Base-by-base conservation (phyloP, 345 rosid genomes). In the Ceriops decandra region DNA sequence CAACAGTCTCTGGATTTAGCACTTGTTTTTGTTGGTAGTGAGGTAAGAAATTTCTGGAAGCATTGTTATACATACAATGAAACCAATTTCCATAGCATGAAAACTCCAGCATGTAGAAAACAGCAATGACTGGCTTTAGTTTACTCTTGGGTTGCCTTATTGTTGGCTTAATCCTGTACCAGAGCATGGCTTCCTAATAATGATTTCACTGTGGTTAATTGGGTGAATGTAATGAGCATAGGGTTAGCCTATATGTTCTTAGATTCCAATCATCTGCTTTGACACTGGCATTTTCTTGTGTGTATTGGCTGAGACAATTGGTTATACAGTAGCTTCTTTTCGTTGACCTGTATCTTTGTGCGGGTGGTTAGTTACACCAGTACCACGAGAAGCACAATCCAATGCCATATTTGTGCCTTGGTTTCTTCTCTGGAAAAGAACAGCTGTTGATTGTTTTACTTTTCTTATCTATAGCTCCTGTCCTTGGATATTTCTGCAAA, bases 11-110 rank as follows among this genome's bases (percentile, higher is more conserved):
- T 84, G 74, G 97, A 88, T 74, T 78, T 92, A 24, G 97, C 93
- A 6, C 83, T 90, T 74, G 85, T 95, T 74, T 92, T 95, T 83
- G 82, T 92, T 28, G 98, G 99, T 68, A 83, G 88, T 76, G 87
- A 88, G 93, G 99, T 95, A 82, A 80, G 69, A n/a, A 66, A 30
- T 62, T 30, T 35, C 16, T 17, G 46, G 47, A 15, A 42, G 4
- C 19, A 42, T 13, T 42, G 49, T 42, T 42, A 42, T 15, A 42
- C 49, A 42, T 42, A 15, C 49, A 42, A 42, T 13, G 49, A 13
- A 42, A 13, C 49, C 49, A 38, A 10, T 38, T 10, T 38, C 47
- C 47, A 10, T 38, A 0, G 47, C 47, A 9, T 11, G 47, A 38
- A 38, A 38, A 38, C 47, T 42, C 17, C 13, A 42, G 49, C 49